Percentiles rank a stretch among this genome's conserved stretches.
phyloP scores from a whole-genome alignment of 1,284 basidiomycete species.

The Takashimella koratensis region DNA sequence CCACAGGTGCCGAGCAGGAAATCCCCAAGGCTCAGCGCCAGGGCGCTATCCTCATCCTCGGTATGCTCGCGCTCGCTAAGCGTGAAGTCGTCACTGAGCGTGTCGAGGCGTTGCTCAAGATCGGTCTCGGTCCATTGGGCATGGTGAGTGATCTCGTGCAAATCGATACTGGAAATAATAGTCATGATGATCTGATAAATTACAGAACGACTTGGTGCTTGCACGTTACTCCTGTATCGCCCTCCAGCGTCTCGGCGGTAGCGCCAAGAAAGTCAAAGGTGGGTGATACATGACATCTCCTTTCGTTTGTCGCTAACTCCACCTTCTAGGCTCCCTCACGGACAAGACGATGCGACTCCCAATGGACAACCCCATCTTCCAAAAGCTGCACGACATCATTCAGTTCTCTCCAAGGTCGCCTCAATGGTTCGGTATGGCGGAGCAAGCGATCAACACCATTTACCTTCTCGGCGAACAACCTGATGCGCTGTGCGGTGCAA shows the following conservation, averaged over 20 bases:
- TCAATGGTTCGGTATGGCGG: conserved; percentile 90
- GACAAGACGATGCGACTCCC: conserved; percentile 83
- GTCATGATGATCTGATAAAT: not conserved
- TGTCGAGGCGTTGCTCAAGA: conserved; percentile 77
- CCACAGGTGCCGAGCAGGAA: conserved; percentile 63
- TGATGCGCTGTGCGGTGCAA: conserved; percentile 72
- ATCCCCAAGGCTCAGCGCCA: conserved; percentile 79
- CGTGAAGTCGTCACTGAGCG: conserved; percentile 80
- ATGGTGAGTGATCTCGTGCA: conserved; percentile 57
- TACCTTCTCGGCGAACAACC: conserved; percentile 93
- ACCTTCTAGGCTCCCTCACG: conserved; percentile 65
- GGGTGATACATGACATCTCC: conserved; percentile 10
- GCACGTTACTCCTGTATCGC: conserved; percentile 93
- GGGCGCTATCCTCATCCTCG: conserved; percentile 89
- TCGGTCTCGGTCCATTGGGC: conserved; percentile 83
- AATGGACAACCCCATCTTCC: conserved; percentile 85
- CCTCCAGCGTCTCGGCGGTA: conserved; percentile 85
- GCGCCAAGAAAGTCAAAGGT: conserved; percentile 96
- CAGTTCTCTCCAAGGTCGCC: conserved; percentile 73
- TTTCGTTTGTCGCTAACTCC: not conserved
- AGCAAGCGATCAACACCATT: conserved; percentile 94
- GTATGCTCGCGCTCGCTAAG: conserved; percentile 89
- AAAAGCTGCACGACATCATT: conserved; percentile 71
- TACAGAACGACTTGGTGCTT: conserved; percentile 76
- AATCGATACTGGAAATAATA: too few relatives aligned